Evolutionary conservation across 371 early-diverging fungal genomes (phyloP), one percentile per base, ranked within the genome.

Genomic region (Mortierella polycephala): DNA sequence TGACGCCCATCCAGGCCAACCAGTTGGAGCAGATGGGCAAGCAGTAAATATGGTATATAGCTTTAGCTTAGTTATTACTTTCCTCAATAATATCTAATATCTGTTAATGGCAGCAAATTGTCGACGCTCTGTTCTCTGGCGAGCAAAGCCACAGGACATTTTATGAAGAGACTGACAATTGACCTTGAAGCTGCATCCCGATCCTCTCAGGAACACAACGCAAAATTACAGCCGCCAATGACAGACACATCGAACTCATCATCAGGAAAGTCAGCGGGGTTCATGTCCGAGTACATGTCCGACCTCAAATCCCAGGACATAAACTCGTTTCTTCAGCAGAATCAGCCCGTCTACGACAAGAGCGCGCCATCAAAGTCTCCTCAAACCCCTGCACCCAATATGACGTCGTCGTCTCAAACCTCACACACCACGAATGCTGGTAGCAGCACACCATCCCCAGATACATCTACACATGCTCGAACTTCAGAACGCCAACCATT

Each of bases 221-320:
- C 30, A 30, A 30, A 30, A 30, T 30, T 4, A 30, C 30, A 1
- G 30, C 30, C 4, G 30, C 30, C 30, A 30, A 30, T 30, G 30
- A 30, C 30, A 30, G 30, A 30, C 30, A 30, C 30, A 62, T 39
- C 65, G 57, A 21, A 18, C 7, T 10, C 72, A 57, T 53, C 68
- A 14, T 44, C 64, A 52, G 68, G 58, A 59, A 63, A 64, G 46
- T 30, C 66, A n/a, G 10, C 64, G 7, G 71, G 64, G 37, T 79
- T 79, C 66, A 72, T 79, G 79, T 71, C 79, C 16, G 72, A 62
- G 42, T 79, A 71, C 69, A 69, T 79, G 79, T 72, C 79, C 12
- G 79, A 50, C 20, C 72, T 79, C 39, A 50, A 40, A n/a, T 57
- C 62, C 20, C 73, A 79, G 66, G 79, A 79, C 60, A 56, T 69